Evolutionary conservation across 306 rosid genomes (phyloP), one percentile per base, ranked within the genome.

Genomic region (Geum urbanum): DNA sequence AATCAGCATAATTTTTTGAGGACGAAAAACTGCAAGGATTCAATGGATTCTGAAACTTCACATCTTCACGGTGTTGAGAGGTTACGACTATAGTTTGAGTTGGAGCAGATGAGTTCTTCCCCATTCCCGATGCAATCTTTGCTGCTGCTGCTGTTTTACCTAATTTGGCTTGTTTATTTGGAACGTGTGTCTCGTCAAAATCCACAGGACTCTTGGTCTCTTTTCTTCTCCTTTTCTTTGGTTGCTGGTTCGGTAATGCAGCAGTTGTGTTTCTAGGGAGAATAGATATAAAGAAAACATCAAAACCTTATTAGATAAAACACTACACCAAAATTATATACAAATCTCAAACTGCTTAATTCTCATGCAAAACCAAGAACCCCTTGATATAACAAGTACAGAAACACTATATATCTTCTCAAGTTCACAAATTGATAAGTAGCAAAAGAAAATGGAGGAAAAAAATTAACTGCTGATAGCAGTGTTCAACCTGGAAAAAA

Each of bases 181-280:
- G 71, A 72, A 76, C 78, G 51, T 65, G 85, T 61, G 66, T 77
- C 45, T 82, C 89, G 65, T 80, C 81, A 70, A 76, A 86, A 67
- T 80, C 89, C 58, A 88, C 84, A 66, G 81, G 84, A 60, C 85
- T 84, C 86, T 88, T 90, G 66, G 68, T 77, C 65, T 95, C 97
- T 84, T 89, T 95, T 82, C 89, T 84, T 81, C 97, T 87, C 76
- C 97, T 91, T 84, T 91, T 91, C 88, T 91, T 91, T 77, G 90
- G 94, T 79, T 89, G 99, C 76, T 87, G 99, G 57, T 79, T 89
- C 70, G 99, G 95, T 60, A 82, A 77, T 73, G 54, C 89, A 71
- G 83, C 64, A 59, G 95, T 80, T 61, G 82, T 88, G 47, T 79
- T 85, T 78, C 91, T 86, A 22, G n/a, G 70, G 45, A 79, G 64